Conservation (phyloP, 1,284 basidiomycete genomes). For the Pyrrhoderma lamaoense region DNA sequence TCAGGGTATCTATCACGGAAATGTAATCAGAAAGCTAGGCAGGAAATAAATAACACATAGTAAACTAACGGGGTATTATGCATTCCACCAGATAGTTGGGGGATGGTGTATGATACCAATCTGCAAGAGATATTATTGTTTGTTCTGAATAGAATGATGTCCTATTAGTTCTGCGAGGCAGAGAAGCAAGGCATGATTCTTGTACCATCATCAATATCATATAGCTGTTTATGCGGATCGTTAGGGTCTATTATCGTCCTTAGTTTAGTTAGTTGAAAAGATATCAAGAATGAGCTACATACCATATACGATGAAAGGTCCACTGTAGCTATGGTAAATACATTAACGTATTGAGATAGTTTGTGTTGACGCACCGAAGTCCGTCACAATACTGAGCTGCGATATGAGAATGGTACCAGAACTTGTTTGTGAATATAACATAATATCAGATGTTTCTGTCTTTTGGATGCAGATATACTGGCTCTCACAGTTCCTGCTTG, state of each 20-base stretch:
- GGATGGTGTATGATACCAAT: conserved; percentile 30
- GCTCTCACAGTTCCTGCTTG: conserved; percentile 29
- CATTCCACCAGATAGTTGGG: conserved; percentile 15
- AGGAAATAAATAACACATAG: not conserved
- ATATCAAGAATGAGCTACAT: not conserved
- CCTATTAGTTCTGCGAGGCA: not conserved
- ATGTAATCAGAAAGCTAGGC: too few relatives aligned
- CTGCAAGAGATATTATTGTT: conserved; percentile 34
- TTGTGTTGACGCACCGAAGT: conserved; percentile 20
- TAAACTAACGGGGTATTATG: conserved; percentile 18
- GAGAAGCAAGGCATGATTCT: conserved; percentile 17
- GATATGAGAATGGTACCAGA: conserved; percentile 34
- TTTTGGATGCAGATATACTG: too few relatives aligned
- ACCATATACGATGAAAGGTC: conserved; percentile 36
- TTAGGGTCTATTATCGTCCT: conserved; percentile 25
- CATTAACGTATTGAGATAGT: not conserved
- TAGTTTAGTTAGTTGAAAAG: not conserved
- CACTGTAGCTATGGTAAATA: conserved; percentile 29
- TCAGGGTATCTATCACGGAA: conserved; percentile 26
- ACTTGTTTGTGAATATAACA: too few relatives aligned
- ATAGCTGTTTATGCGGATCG: conserved; percentile 35
- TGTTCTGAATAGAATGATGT: conserved; percentile 23
- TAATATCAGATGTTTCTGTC: too few relatives aligned
- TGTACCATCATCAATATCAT: conserved; percentile 38
- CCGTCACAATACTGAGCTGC: conserved; percentile 29